Percentiles rank a stretch among this genome's conserved stretches.
Conservation (phyloP, 2,329 filamentous ascomycete genomes). For the Ilyonectria robusta region DNA sequence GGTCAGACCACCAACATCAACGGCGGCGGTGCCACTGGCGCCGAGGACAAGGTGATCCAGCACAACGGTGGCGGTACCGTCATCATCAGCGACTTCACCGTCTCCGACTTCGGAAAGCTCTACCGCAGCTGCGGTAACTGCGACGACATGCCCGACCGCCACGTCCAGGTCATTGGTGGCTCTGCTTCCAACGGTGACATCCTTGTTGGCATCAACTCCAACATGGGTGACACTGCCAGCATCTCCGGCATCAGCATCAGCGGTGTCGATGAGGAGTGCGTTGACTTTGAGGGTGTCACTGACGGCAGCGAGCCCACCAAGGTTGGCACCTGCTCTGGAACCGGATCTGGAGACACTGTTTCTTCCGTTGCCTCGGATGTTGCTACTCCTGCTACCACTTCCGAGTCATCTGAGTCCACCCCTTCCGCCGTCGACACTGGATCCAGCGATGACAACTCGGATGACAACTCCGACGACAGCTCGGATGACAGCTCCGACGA, state of each 20-base stretch:
- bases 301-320: constrained; percentile 46
- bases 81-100: constrained; percentile 57
- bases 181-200: constrained; percentile 56
- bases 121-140: constrained; percentile 66
- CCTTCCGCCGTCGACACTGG: constrained; percentile 12
- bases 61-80: constrained; percentile 63
- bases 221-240: constrained; percentile 54
- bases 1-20: constrained; percentile 55
- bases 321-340: constrained; percentile 39
- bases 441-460: constrained; percentile 8
- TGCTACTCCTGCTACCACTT: background rate
- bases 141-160: constrained; percentile 53
- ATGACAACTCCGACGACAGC: background rate
- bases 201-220: constrained; percentile 59
- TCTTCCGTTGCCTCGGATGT: constrained; percentile 18
- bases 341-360: constrained; percentile 7
- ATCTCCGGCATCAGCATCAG: constrained; percentile 42
- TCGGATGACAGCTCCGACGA: background rate
- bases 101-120: constrained; percentile 63
- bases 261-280: constrained; percentile 39
- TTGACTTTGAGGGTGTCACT: constrained; percentile 43
- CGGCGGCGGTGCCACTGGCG: constrained; percentile 63
- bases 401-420: background rate
- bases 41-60: constrained; percentile 62
- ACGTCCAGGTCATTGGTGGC: constrained; percentile 59